Evolutionary conservation across 371 early-diverging fungal species (phyloP), one percentile per base, ranked within the genome.

Genomic region (Enteropsectra breve): DNA sequence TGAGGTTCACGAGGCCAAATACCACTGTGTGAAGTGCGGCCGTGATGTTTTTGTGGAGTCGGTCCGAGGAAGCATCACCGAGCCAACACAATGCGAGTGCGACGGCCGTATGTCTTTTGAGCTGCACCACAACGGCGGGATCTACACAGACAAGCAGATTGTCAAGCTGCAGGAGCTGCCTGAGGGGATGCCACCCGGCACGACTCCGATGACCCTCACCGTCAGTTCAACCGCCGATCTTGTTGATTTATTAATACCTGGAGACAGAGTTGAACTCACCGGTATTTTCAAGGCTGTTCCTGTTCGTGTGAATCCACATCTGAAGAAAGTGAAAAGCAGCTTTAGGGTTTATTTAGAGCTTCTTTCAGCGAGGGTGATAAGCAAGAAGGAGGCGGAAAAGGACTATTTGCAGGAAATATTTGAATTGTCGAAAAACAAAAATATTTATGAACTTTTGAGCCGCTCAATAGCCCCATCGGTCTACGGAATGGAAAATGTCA

Each of bases 111-210:
- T 75, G 47, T 53, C 76, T 0, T 78, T 66, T 63, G 63, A 76
- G 56, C 71, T 98, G 53, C 83, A 91, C 36, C 93, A 92, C 74
- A 90, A 91, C 78, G 87, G 91, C 29, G 91, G 92, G 72, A 71
- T 80, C 6, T 98, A 91, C 74, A 84, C 87, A 1, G 91, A 95
- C 78, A 97, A 93, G 79, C 97, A 98, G 82, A 85, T 94, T 6
- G 84, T 86, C 63, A 84, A 90, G 63, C 82, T 98, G 76, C 99
- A 98, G 78, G 99, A 98, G 78, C 93, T 95, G 24, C 95, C 97
- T 45, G 94, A 95, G 77, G 83, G 85, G 38, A 89, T 94, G 23
- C 95, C 94, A 24, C 96, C 94, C 77, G 99, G 97, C 26, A 91
- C 94, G 74, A 95, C 97, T 1, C 99, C 99, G 23, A 90, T 94